Base-by-base conservation (phyloP, 1,284 basidiomycete species). In the Tylopilus sp. region DNA sequence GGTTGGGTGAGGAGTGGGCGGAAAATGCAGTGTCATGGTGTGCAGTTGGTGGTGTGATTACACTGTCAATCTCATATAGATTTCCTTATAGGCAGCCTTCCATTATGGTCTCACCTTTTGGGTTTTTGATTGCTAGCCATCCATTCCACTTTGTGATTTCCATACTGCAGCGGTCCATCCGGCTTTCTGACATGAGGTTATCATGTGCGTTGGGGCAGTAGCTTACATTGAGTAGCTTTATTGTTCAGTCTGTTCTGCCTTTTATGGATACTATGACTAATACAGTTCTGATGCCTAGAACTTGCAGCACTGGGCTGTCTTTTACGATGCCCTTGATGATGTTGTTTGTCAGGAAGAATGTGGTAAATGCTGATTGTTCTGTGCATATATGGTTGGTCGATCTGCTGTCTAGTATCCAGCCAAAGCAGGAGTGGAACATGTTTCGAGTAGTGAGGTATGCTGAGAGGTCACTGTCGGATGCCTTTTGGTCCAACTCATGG, bases 261-360 rank as follows among this genome's bases (percentile, higher is more conserved):
- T 62, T 21, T 39, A 70, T 27, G 0, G 66, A 68, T 25, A 71
- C 66, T 5, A 6, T 64, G 3, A 72, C 10, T 0, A 71, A 27
- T 27, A 72, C 41, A 1, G 39, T 63, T 6, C 64, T 55, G 6
- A 21, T 37, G 8, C 68, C 50, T 1, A 65, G 66, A 1, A 72
- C 65, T 31, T 64, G 16, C 2, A 70, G 50, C 29, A 42, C 35
- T 1, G 64, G 70, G 1, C 70, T 62, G 45, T 69, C 21, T 42
- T 72, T 72, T 8, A 70, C 33, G 1, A 72, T 70, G n/a, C 64
- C 63, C 29, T 72, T 72, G 48, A 72, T 72, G 0, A 17, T 17
- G 37, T 59, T 14, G 2, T 33, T 52, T 16, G 25, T 31, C 8
- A 37, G 61, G 4, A 57, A 68, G 52, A 70, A 72, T 27, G 52